Conservation (phyloP, 768 basidiomycete genomes). For the Phylloporus arenicola region DNA sequence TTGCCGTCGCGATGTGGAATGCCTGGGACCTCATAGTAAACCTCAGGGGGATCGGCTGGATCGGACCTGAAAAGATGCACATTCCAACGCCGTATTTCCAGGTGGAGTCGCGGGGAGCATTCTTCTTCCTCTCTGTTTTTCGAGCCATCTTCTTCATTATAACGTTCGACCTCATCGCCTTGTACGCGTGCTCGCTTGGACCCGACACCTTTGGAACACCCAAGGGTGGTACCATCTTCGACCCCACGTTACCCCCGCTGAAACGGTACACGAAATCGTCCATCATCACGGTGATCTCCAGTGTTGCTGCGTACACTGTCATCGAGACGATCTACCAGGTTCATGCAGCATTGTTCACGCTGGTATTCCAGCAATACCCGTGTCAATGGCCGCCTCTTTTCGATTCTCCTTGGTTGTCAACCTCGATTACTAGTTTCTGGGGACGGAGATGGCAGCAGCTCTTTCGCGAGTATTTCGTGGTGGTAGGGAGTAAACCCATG, state of each 20-base stretch:
- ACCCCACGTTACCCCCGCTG: slow-evolving; percentile 29
- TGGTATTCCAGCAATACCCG: slow-evolving; percentile 44
- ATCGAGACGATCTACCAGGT: slow-evolving; percentile 42
- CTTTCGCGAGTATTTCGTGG: slow-evolving; percentile 54
- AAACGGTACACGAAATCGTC: slow-evolving; percentile 39
- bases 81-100: slow-evolving; percentile 12
- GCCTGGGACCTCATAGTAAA: slow-evolving; percentile 25
- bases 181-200: slow-evolving; percentile 23
- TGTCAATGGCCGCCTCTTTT: slow-evolving; percentile 63
- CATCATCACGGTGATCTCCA: slow-evolving; percentile 38
- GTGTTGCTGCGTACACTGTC: slow-evolving; percentile 40
- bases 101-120: slow-evolving; percentile 17
- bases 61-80: slow-evolving; percentile 7
- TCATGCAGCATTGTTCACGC: slow-evolving; percentile 38
- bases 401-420: slow-evolving; percentile 49
- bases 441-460: slow-evolving; percentile 62
- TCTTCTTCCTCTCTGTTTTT: slow-evolving; percentile 12
- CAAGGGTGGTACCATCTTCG: slow-evolving; percentile 35
- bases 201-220: slow-evolving; percentile 36
- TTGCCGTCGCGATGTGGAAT: slow-evolving; percentile 22
- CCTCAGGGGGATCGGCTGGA: slow-evolving; percentile 27
- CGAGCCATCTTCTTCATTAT: slow-evolving; percentile 4
- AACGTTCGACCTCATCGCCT: slow-evolving; percentile 3
- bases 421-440: slow-evolving; percentile 63
- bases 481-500: slow-evolving; percentile 44